Conservation (phyloP, 2,329 filamentous ascomycete species). For the Cladosporium sp. region DNA sequence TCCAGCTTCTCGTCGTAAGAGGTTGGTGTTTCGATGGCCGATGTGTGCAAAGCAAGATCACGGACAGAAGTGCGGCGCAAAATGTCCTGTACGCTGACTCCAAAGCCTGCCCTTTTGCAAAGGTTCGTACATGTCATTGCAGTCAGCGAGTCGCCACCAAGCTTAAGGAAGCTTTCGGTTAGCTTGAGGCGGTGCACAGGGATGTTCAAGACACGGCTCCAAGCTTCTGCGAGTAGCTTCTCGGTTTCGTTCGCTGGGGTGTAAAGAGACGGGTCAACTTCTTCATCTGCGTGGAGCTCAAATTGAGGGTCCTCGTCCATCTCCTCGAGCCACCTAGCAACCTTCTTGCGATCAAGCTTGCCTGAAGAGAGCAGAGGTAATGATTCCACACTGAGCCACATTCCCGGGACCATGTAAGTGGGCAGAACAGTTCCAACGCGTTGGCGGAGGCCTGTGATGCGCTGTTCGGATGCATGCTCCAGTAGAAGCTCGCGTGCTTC, state of each 20-base stretch:
- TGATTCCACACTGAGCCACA: slow-evolving; percentile 16
- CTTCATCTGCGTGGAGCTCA: background rate
- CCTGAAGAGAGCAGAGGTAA: slow-evolving; percentile 18
- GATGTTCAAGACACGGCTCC: slow-evolving; percentile 18
- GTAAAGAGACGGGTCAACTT: background rate
- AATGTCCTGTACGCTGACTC: slow-evolving; percentile 41
- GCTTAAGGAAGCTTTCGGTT: slow-evolving; percentile 45
- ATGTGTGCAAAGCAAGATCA: slow-evolving; percentile 18
- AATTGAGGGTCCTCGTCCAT: slow-evolving; percentile 16
- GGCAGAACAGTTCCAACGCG: slow-evolving; percentile 14
- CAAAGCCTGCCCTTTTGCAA: slow-evolving; percentile 35
- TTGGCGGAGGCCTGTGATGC: slow-evolving; percentile 6
- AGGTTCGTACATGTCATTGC: slow-evolving; percentile 48
- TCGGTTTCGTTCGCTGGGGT: slow-evolving; percentile 13
- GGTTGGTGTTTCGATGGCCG: slow-evolving; percentile 1
- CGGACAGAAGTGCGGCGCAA: slow-evolving; percentile 36
- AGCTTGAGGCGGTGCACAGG: slow-evolving; percentile 6
- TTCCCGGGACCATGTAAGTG: slow-evolving; percentile 20
- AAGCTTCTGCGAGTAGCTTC: slow-evolving; percentile 3
- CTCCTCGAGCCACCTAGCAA: slow-evolving; percentile 14
- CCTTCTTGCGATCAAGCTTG: slow-evolving; percentile 20
- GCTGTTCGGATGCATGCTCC: slow-evolving; percentile 32
- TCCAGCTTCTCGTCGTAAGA: slow-evolving; percentile 4
- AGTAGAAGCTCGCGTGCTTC: slow-evolving; percentile 10
- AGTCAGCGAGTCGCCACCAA: slow-evolving; percentile 49